Evolutionary conservation across 78 protist genomes (phyloP), one percentile per base, ranked within the genome.

Genomic region (Blattamonas nauphoetae): DNA sequence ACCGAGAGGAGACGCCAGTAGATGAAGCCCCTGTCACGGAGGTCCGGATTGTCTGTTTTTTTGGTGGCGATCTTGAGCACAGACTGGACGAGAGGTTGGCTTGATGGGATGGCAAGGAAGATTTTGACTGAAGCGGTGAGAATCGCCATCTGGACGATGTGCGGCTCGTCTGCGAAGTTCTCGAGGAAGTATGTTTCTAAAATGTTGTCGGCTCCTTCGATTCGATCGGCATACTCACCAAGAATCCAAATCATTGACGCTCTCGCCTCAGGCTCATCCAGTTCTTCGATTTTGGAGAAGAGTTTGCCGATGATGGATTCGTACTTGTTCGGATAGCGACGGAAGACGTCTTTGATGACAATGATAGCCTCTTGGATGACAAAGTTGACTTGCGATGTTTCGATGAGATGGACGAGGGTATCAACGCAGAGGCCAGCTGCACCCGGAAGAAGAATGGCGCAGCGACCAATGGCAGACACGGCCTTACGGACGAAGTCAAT

Each of bases 291-390:
- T 84, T 97, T 96, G 88, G 96, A 97, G 91, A 98, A 96, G 42
- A 98, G 94, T 21, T 90, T 89, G 42, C 92, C 98, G 81, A 98
- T 97, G 94, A 97, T 90, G 45, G 90, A 64, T 92, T 98, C 99
- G 91, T 97, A 98, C 78, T 89, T 85, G 93, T 91, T 88, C 86
- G 97, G 88, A 89, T 96, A 97, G 90, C 94, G 95, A 87, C 99
- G 94, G 94, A 97, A 97, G 86, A 97, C 96, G 92, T 96, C 97
- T 90, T 92, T 93, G 89, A 98, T 96, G 86, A 97, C 99, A 35
- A 98, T 93, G 92, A 97, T 94, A 29, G 97, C 97, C 92, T 98
- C 99, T 91, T 98, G 99, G 6, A 98, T 99, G 41, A 98, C 99
- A 88, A 97, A 97, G 93, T 94, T 95, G 55, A 98, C 99, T 89